Evolutionary conservation across 139 green algal species (phyloP).

Genomic region (Mesotaenium endlicherianum): DNA sequence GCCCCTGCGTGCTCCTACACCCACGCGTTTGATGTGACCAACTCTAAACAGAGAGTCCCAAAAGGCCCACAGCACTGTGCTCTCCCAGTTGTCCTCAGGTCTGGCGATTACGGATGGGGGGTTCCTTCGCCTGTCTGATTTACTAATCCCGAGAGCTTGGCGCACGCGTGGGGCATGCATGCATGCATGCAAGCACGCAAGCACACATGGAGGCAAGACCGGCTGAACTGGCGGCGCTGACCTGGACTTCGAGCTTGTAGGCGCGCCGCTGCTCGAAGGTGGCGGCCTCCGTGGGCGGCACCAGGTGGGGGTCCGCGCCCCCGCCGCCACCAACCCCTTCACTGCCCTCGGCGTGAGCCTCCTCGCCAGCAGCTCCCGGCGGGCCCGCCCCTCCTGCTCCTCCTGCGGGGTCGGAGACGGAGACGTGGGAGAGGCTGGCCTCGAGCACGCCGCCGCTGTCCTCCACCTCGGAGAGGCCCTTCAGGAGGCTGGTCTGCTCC

Average conservation of each 20-base stretch:
- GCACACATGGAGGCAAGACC: neutral
- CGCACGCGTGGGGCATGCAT: too few species aligned
- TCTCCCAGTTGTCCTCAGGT: too few species aligned
- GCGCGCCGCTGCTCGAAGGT: slow-evolving; percentile 69
- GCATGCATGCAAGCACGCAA: neutral
- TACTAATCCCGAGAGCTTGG: too few species aligned
- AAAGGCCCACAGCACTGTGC: too few species aligned
- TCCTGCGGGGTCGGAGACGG: too few species aligned
- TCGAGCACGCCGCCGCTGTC: neutral
- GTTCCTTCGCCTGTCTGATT: too few species aligned
- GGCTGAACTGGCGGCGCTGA: neutral
- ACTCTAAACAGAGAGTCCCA: too few species aligned
- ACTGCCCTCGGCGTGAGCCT: neutral
- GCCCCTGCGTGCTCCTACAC: too few species aligned
- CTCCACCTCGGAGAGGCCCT: neutral
- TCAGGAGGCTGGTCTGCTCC: neutral
- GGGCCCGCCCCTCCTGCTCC: slow-evolving; percentile 4
- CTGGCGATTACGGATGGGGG: too few species aligned
- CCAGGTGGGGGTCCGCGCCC: too few species aligned
- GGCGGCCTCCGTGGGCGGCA: slow-evolving; percentile 23
- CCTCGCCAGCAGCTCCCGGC: slow-evolving; percentile 1
- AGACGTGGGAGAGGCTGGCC: neutral
- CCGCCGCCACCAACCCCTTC: neutral
- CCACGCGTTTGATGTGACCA: neutral
- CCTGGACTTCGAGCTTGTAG: slow-evolving; percentile 68